Percentiles rank a stretch among this genome's conserved stretches.
phyloP scores from a whole-genome alignment of 2,329 filamentous ascomycete species.

The Leptographium lundbergii region DNA sequence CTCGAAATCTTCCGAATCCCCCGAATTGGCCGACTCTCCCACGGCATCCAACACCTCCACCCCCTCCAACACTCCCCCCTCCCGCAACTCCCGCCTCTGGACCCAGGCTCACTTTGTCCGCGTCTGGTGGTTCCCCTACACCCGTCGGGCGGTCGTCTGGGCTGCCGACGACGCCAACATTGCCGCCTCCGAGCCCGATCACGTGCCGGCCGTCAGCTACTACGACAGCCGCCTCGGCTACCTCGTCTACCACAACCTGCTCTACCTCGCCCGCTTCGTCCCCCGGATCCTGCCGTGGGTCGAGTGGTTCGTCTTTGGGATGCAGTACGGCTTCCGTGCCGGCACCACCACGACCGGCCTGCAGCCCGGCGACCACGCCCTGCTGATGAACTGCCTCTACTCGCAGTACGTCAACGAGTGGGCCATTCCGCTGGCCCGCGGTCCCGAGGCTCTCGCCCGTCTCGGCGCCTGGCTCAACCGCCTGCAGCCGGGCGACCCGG shows the following conservation, averaged over 20 bases:
- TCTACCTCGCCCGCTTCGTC: slow-evolving; percentile 66
- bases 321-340: slow-evolving; percentile 78
- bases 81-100: slow-evolving; percentile 56
- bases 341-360: slow-evolving; percentile 57
- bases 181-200: slow-evolving; percentile 18
- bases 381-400: slow-evolving; percentile 95
- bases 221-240: slow-evolving; percentile 77
- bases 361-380: slow-evolving; percentile 64
- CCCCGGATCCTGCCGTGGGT: slow-evolving; percentile 75
- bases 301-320: slow-evolving; percentile 93
- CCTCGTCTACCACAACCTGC: slow-evolving; percentile 81
- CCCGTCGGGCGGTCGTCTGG: slow-evolving; percentile 79
- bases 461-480: slow-evolving; percentile 78
- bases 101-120: slow-evolving; percentile 75
- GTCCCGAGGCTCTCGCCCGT: slow-evolving; percentile 73
- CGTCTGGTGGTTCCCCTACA: slow-evolving; percentile 97
- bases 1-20: not conserved
- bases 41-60: too few species aligned
- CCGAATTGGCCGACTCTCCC: not conserved
- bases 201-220: slow-evolving; percentile 52
- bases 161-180: slow-evolving; percentile 64
- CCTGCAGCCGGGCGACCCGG: slow-evolving; percentile 38
- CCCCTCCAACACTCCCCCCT: too few species aligned
- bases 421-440: slow-evolving; percentile 76
- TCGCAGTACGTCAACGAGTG: slow-evolving; percentile 99